Conservation (phyloP, 306 rosid genomes). For the Betula pendula region DNA sequence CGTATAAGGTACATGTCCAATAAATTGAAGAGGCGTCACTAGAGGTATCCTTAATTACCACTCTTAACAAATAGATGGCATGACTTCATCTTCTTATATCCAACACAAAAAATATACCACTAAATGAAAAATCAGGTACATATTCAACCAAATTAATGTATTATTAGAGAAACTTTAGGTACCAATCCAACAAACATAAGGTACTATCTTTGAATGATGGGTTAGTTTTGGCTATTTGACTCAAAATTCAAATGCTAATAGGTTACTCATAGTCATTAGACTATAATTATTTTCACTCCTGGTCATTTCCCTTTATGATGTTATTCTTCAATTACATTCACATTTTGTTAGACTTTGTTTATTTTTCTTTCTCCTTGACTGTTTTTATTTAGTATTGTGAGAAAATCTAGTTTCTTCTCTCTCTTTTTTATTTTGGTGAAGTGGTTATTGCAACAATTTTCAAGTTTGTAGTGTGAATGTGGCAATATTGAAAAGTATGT, state of each 20-base stretch:
- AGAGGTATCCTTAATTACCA: neutral
- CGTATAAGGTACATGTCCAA: too few species aligned
- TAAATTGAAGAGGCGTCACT: too few species aligned
- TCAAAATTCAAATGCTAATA: too few species aligned
- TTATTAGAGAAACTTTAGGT: neutral
- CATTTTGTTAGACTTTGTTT: neutral
- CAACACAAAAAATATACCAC: neutral
- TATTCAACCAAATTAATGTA: neutral
- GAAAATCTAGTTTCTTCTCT: neutral
- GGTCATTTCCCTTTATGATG: neutral
- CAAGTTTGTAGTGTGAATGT: too few species aligned
- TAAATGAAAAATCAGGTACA: neutral
- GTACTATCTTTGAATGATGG: neutral
- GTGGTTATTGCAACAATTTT: neutral
- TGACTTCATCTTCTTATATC: neutral
- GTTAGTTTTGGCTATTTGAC: too few species aligned
- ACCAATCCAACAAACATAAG: neutral
- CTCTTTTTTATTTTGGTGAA: neutral
- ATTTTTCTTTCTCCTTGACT: neutral
- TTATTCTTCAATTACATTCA: neutral
- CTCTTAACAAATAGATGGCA: neutral
- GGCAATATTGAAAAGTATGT: too few species aligned
- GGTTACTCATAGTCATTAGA: neutral
- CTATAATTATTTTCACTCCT: neutral
- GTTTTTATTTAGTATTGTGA: too few species aligned